Evolutionary conservation across 2,329 filamentous ascomycete genomes (phyloP).

Genomic region (Moelleriella libera): DNA sequence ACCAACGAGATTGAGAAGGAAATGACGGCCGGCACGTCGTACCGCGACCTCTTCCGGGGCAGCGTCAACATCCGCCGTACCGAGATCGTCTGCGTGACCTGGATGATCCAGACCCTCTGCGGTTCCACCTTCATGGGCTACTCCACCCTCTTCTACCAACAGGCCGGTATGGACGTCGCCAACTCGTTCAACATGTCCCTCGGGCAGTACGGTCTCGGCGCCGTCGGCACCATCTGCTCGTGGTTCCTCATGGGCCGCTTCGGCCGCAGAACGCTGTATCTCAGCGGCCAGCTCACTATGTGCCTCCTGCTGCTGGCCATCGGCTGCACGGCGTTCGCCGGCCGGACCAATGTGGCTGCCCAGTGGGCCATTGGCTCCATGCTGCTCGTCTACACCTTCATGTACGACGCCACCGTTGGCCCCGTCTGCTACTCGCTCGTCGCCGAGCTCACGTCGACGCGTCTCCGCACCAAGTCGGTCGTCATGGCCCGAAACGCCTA

Average conservation of each 20-base stretch:
- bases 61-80: conserved; percentile 27
- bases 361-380: conserved; percentile 34
- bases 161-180: conserved; percentile 23
- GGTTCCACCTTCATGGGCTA: conserved; percentile 37
- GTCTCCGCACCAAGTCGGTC: conserved; percentile 30
- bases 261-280: conserved; percentile 30
- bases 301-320: conserved; percentile 24
- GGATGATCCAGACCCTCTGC: conserved; percentile 25
- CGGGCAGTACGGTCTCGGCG: conserved; percentile 27
- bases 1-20: conserved; percentile 34
- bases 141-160: conserved; percentile 37
- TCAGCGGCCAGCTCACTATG: conserved; percentile 34
- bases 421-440: conserved; percentile 75
- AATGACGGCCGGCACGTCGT: conserved; percentile 23
- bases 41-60: conserved; percentile 33
- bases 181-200: conserved; percentile 25
- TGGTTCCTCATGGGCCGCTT: conserved; percentile 29
- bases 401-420: conserved; percentile 23
- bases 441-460: conserved; percentile 31
- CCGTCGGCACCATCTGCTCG: conserved; percentile 28
- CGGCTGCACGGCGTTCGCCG: conserved; percentile 39
- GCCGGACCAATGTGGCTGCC: conserved; percentile 27
- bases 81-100: conserved; percentile 29
- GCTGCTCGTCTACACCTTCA: conserved; percentile 27
- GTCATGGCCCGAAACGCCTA: conserved; percentile 31